phyloP scores from a whole-genome alignment of 768 basidiomycete species.

The Podaxis sp. region DNA sequence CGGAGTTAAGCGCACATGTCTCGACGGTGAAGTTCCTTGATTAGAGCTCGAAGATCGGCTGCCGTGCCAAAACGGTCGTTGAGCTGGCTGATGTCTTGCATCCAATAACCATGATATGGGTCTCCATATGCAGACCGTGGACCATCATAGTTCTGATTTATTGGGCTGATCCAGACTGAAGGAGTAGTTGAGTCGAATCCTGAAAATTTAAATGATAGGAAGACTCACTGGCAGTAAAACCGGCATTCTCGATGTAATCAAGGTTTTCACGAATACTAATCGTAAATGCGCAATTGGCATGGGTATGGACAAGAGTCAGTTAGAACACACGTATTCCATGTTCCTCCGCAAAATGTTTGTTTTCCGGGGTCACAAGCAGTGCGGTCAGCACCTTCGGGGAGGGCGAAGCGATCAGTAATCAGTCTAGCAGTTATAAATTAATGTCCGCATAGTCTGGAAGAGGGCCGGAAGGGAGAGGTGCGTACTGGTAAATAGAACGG shows the following conservation, averaged over 20 bases:
- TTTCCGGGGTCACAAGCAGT: constrained; percentile 54
- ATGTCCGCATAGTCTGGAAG: background rate
- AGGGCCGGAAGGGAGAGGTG: background rate
- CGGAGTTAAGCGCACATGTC: constrained; percentile 51
- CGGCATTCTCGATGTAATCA: constrained; percentile 83
- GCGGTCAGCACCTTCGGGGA: constrained; percentile 50
- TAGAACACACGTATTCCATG: constrained; percentile 60
- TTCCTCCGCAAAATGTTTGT: constrained; percentile 84
- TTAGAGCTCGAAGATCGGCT: constrained; percentile 69
- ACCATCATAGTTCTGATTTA: constrained; percentile 76
- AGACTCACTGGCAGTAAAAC: constrained; percentile 69
- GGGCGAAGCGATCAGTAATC: constrained; percentile 76
- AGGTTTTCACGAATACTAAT: constrained; percentile 63
- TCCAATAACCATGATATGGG: constrained; percentile 88
- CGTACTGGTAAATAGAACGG: constrained; percentile 79
- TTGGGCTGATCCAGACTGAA: constrained; percentile 80
- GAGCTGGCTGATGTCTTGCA: constrained; percentile 61
- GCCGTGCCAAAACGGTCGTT: constrained; percentile 73
- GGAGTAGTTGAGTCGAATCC: constrained; percentile 1
- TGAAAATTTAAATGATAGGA: constrained; percentile 1
- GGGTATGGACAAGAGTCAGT: background rate
- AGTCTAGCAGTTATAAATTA: constrained; percentile 35
- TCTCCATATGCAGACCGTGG: constrained; percentile 73
- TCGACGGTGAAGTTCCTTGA: constrained; percentile 62
- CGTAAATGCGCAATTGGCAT: background rate